Percentiles rank a stretch among this genome's conserved stretches.
Conservation (phyloP, 1,284 basidiomycete genomes). For the Afroboletus lepidellus region DNA sequence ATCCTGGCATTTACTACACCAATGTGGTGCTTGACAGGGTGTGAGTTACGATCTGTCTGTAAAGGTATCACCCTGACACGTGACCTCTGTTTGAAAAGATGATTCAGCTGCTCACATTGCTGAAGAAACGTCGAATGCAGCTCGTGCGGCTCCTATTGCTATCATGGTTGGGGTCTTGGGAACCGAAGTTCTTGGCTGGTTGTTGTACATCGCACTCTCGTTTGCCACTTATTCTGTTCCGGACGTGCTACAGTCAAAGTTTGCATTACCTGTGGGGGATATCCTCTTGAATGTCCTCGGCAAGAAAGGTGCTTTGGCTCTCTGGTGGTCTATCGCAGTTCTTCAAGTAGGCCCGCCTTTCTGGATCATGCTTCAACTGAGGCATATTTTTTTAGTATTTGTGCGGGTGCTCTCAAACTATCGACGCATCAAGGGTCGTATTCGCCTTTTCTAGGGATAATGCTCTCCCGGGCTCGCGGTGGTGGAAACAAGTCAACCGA, state of each 20-base stretch:
- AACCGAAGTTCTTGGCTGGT: constrained; percentile 60
- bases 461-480: constrained; percentile 62
- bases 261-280: constrained; percentile 67
- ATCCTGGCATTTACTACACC: constrained; percentile 23
- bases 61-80: not conserved
- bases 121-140: constrained; percentile 66
- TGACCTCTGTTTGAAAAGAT: constrained; percentile 8
- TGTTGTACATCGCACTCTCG: constrained; percentile 61
- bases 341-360: constrained; percentile 50
- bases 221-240: constrained; percentile 56
- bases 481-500: constrained; percentile 58
- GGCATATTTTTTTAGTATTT: constrained; percentile 7
- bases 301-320: constrained; percentile 59
- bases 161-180: constrained; percentile 61
- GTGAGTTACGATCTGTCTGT: constrained; percentile 2
- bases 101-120: constrained; percentile 73
- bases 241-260: constrained; percentile 43
- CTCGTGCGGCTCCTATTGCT: constrained; percentile 67
- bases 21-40: constrained; percentile 25
- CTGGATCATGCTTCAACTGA: not conserved
- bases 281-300: constrained; percentile 60
- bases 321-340: constrained; percentile 63
- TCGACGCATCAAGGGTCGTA: constrained; percentile 72
- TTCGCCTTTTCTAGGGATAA: constrained; percentile 73
- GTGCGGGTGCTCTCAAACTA: constrained; percentile 64